Conservation (phyloP, 345 rosid species). For the Firmiana major region DNA sequence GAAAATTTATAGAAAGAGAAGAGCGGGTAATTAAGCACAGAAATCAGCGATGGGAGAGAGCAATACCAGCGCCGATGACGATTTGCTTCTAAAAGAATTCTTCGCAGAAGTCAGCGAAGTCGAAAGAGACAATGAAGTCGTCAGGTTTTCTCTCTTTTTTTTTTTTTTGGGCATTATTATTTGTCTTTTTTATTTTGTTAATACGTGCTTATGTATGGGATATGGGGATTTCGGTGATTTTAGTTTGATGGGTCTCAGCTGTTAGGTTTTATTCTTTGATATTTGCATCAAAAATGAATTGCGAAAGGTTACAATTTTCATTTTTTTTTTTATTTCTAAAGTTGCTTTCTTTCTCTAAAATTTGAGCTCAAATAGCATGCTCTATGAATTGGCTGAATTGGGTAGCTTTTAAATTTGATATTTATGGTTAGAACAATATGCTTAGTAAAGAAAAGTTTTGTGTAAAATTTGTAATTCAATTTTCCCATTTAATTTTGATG, state of each 20-base stretch:
- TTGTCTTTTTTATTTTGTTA: background rate
- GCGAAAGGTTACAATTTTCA: background rate
- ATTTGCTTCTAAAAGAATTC: constrained; percentile 83
- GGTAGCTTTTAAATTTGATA: background rate
- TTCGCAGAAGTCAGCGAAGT: constrained; percentile 95
- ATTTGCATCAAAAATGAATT: background rate
- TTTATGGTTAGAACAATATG: background rate
- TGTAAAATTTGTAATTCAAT: background rate
- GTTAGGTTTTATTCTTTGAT: constrained; percentile 31
- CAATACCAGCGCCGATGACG: constrained; percentile 44
- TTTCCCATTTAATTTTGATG: background rate
- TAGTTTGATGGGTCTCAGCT: constrained; percentile 14
- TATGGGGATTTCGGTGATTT: background rate
- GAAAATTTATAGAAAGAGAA: background rate
- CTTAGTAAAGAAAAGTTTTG: background rate
- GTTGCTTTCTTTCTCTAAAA: background rate
- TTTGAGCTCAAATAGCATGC: background rate
- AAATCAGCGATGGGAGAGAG: constrained; percentile 47
- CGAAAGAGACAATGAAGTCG: constrained; percentile 91
- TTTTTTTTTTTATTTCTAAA: background rate
- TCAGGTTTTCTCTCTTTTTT: constrained; percentile 41
- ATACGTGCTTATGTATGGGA: background rate
- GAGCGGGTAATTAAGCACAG: background rate
- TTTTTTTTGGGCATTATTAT: background rate
- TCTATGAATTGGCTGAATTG: background rate